Conservation (phyloP, 1,284 basidiomycete species). For the Papiliotrema laurentii region DNA sequence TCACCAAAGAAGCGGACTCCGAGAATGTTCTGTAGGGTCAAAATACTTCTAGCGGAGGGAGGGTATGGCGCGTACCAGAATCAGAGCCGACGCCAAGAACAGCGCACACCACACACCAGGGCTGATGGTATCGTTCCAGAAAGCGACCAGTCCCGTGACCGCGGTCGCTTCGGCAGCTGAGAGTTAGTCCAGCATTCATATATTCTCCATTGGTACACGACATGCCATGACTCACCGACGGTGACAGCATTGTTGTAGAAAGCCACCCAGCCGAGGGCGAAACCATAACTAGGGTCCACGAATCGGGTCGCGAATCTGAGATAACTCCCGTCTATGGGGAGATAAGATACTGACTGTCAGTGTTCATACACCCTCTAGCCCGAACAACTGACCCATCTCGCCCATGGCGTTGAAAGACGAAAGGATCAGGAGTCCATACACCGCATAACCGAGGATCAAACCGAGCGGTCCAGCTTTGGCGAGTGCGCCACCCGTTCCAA, state of each 20-base stretch:
- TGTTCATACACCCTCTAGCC: too few species aligned
- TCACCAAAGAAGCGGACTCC: constrained; percentile 12
- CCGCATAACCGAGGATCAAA: constrained; percentile 10
- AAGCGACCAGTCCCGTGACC: constrained; percentile 21
- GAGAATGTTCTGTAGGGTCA: constrained; percentile 16
- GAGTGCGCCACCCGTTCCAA: constrained; percentile 6
- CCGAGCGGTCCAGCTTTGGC: constrained; percentile 11
- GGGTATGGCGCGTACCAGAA: too few species aligned
- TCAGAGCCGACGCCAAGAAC: constrained; percentile 43
- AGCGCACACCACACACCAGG: constrained; percentile 50
- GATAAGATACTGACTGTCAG: constrained; percentile 11
- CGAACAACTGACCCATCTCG: too few species aligned
- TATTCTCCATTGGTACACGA: neutral
- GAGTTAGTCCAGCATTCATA: neutral
- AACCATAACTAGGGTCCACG: constrained; percentile 10
- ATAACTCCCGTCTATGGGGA: constrained; percentile 15
- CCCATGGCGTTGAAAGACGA: constrained; percentile 17
- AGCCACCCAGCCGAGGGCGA: constrained; percentile 13
- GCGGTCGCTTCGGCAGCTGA: neutral
- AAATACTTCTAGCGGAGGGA: too few species aligned
- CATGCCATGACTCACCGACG: constrained; percentile 2
- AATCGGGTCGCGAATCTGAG: constrained; percentile 12
- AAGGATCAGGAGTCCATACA: constrained; percentile 11
- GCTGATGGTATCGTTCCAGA: constrained; percentile 45
- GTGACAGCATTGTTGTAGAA: constrained; percentile 10